Conservation (phyloP, 2,329 filamentous ascomycete species). For the Calonectria crousiana region DNA sequence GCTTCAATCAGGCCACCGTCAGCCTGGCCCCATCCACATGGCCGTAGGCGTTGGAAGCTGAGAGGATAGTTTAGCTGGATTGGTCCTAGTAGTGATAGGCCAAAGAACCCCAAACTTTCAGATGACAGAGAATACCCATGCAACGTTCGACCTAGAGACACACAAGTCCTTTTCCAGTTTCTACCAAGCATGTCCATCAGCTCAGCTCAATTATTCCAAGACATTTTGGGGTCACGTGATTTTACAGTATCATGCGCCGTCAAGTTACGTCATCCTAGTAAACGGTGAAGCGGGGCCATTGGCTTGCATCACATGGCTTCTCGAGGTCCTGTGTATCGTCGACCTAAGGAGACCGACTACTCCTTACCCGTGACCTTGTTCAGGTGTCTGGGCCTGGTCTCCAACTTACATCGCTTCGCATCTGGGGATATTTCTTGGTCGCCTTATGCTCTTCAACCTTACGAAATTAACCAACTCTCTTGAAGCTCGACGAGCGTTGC, state of each 20-base stretch:
- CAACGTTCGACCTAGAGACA: no score
- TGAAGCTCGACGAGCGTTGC: slow-evolving; percentile 28
- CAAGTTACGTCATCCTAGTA: slow-evolving; percentile 24
- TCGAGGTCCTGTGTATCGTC: background rate
- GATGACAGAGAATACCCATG: no score
- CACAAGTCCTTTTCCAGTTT: background rate
- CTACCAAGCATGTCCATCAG: background rate
- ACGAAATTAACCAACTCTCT: slow-evolving; percentile 9
- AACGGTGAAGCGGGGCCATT: slow-evolving; percentile 1
- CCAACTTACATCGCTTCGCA: background rate
- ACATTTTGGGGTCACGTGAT: background rate
- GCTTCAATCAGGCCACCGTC: background rate
- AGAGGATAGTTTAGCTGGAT: background rate
- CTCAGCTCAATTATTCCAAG: background rate
- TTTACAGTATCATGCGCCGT: no score
- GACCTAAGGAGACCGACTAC: background rate
- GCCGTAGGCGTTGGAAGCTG: background rate
- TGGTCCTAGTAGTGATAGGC: background rate
- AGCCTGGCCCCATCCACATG: background rate
- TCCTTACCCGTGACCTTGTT: slow-evolving; percentile 34
- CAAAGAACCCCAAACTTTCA: background rate
- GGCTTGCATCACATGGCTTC: slow-evolving; percentile 25
- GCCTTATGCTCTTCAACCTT: slow-evolving; percentile 25
- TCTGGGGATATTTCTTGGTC: background rate
- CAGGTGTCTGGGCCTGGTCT: background rate